Evolutionary conservation across 192 early-diverging fungal species (phyloP).

Genomic region (Chytriomyces hyalinus): DNA sequence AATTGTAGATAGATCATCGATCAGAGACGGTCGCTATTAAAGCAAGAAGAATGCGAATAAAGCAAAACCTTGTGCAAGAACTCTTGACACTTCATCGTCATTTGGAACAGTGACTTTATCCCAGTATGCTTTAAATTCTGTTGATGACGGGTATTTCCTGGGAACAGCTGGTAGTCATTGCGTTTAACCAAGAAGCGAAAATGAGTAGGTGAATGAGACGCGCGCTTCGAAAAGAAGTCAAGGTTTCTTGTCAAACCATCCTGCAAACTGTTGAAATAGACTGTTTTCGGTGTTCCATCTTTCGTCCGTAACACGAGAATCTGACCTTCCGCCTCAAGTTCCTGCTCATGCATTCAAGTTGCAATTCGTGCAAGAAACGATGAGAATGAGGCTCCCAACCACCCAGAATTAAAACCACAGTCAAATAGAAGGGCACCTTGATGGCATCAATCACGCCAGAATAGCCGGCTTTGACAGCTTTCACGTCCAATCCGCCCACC

Average conservation of each 20-base stretch:
- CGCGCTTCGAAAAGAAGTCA: no score
- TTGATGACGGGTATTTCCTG: constrained; percentile 32
- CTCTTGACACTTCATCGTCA: constrained; percentile 31
- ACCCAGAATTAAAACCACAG: constrained; percentile 8
- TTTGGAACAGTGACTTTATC: constrained; percentile 25
- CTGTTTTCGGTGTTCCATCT: constrained; percentile 25
- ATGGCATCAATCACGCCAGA: constrained; percentile 27
- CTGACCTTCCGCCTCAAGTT: constrained; percentile 19
- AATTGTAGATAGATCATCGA: neutral
- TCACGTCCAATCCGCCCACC: constrained; percentile 29
- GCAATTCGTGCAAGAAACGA: neutral
- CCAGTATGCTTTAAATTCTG: constrained; percentile 26
- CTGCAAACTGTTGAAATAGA: constrained; percentile 31
- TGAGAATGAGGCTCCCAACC: no score
- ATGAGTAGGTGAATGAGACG: no score
- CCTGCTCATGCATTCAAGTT: neutral
- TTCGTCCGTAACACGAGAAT: constrained; percentile 30
- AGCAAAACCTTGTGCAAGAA: constrained; percentile 10
- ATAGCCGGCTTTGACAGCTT: constrained; percentile 27
- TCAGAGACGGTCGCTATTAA: neutral
- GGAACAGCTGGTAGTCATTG: constrained; percentile 1
- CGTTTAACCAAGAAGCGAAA: neutral
- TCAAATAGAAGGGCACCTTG: constrained; percentile 3
- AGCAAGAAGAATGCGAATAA: neutral
- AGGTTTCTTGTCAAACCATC: neutral